Evolutionary conservation across 2,329 filamentous ascomycete genomes (phyloP).

Genomic region (Clarireedia homoeocarpa): DNA sequence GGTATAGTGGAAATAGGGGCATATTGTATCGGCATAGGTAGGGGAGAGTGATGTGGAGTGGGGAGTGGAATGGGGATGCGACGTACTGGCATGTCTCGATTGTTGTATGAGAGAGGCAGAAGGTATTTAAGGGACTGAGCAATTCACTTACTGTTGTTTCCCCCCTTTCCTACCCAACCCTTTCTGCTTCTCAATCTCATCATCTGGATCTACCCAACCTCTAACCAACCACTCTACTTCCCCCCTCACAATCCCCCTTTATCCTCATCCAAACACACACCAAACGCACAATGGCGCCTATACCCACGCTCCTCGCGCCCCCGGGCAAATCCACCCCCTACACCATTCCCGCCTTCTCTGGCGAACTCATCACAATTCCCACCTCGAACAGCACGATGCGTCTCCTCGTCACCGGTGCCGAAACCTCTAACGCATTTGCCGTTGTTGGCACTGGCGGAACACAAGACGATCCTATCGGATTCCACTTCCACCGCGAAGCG

Average conservation of each 20-base stretch:
- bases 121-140: too few relatives aligned
- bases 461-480: constrained; percentile 33
- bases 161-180: too few relatives aligned
- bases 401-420: constrained; percentile 23
- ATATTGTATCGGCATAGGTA: too few relatives aligned
- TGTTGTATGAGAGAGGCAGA: too few relatives aligned
- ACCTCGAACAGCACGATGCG: constrained; percentile 21
- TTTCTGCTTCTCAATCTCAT: too few relatives aligned
- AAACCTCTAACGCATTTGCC: constrained; percentile 24
- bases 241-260: not conserved
- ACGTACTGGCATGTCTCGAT: too few relatives aligned
- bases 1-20: too few relatives aligned
- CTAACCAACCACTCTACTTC: not conserved
- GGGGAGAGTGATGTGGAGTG: too few relatives aligned
- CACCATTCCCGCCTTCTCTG: constrained; percentile 17
- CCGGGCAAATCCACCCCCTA: constrained; percentile 11
- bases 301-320: not conserved
- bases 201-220: too few relatives aligned
- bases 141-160: too few relatives aligned
- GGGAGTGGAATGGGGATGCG: too few relatives aligned
- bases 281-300: not conserved
- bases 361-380: constrained; percentile 25
- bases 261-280: not conserved
- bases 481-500: constrained; percentile 48
- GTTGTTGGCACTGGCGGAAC: constrained; percentile 23